These are phyloP conservation scores for Moesziomyces sp. DNA, from an alignment of 1,284 basidiomycete species.

Conservation along the genomic window DNA sequence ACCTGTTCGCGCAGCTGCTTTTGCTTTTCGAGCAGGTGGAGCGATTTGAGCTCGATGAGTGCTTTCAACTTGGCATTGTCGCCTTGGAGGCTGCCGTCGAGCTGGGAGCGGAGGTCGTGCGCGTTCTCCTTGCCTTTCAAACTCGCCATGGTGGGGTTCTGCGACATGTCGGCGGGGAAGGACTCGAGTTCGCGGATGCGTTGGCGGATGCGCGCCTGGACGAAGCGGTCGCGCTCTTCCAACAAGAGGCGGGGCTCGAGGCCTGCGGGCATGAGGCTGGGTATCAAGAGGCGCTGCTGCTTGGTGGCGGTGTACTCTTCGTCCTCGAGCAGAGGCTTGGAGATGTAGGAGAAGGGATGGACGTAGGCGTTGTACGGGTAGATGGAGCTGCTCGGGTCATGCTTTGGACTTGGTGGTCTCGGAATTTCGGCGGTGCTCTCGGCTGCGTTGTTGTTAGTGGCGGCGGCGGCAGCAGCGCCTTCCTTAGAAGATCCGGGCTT, in stretches of 20 bases:
- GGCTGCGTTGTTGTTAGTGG: constrained; percentile 18
- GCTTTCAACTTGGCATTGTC: constrained; percentile 81
- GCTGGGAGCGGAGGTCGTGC: constrained; percentile 22
- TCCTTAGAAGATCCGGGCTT: constrained; percentile 29
- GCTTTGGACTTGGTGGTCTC: constrained; percentile 65
- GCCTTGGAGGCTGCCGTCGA: constrained; percentile 63
- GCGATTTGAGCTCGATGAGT: constrained; percentile 90
- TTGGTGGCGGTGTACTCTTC: constrained; percentile 72
- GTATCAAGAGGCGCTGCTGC: constrained; percentile 83
- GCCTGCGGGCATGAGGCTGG: constrained; percentile 89
- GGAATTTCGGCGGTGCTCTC: constrained; percentile 56
- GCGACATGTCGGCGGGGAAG: constrained; percentile 79
- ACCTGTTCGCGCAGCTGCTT: constrained; percentile 84
- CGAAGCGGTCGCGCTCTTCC: constrained; percentile 88
- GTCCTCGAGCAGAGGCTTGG: constrained; percentile 55
- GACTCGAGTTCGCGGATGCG: constrained; percentile 88
- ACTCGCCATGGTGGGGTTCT: constrained; percentile 54
- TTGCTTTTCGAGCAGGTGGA: constrained; percentile 92
- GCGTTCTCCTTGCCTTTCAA: constrained; percentile 49
- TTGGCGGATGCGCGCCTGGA: constrained; percentile 89
- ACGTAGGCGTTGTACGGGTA: constrained; percentile 96
- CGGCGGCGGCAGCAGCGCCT: constrained; percentile 10
- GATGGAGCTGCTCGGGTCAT: constrained; percentile 81
- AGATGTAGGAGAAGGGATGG: constrained; percentile 78
- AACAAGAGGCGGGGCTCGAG: constrained; percentile 90